Evolutionary conservation across 768 basidiomycete genomes (phyloP).

Genomic region (Leucocoprinus birnbaumii): DNA sequence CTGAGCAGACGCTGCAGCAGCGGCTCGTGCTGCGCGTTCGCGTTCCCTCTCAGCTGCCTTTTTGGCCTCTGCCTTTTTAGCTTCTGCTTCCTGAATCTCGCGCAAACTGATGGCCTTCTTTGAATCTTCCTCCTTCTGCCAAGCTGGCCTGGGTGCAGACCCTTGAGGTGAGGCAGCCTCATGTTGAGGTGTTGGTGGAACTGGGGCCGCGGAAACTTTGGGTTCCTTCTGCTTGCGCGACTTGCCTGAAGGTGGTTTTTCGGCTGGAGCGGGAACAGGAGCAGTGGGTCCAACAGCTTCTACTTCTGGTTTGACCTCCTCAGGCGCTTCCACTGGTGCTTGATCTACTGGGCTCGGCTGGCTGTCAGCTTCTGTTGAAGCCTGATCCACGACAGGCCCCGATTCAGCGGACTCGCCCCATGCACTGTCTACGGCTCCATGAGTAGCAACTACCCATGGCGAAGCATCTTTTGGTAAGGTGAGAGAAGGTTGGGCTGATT

Average conservation of each 20-base stretch:
- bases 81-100: constrained; percentile 95
- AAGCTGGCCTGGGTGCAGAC: constrained; percentile 48
- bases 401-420: constrained; percentile 33
- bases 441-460: constrained; percentile 52
- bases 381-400: not conserved
- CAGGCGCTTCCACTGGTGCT: constrained; percentile 15
- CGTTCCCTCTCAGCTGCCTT: constrained; percentile 74
- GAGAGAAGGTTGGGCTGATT: constrained; percentile 21
- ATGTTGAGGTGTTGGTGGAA: constrained; percentile 7
- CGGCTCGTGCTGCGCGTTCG: constrained; percentile 53
- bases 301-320: constrained; percentile 8
- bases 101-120: constrained; percentile 75
- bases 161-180: constrained; percentile 15
- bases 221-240: constrained; percentile 12
- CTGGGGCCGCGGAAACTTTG: not conserved
- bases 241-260: constrained; percentile 8
- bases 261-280: not conserved
- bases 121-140: constrained; percentile 68
- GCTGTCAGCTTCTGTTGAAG: not conserved
- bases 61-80: constrained; percentile 72
- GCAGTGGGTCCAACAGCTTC: constrained; percentile 8
- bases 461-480: constrained; percentile 40
- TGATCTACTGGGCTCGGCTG: constrained; percentile 14
- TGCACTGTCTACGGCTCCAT: constrained; percentile 40
- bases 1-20: constrained; percentile 22